phyloP scores from a whole-genome alignment of 2,329 filamentous ascomycete genomes.

The Tolypocladium nubicola region DNA sequence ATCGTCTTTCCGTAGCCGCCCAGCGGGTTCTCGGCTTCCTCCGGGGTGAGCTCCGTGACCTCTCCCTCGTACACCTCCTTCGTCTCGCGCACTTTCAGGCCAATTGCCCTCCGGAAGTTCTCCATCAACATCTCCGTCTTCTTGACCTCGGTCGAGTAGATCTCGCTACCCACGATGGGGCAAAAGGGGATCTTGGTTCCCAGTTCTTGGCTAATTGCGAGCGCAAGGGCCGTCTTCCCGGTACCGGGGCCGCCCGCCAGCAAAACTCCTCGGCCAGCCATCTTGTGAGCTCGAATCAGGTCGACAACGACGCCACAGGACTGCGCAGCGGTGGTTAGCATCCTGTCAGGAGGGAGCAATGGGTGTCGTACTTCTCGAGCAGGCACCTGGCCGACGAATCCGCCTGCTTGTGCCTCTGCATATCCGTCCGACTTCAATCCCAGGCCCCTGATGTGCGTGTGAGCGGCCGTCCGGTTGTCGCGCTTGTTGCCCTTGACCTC shows the following conservation, averaged over 20 bases:
- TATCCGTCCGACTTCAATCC: constrained; percentile 78
- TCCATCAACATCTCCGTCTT: constrained; percentile 99
- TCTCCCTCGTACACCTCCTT: constrained; percentile 99
- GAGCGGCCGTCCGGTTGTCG: constrained; percentile 90
- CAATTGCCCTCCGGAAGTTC: constrained; percentile 95
- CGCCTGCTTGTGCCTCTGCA: constrained; percentile 67
- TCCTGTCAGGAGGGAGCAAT: not conserved
- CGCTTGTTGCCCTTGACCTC: constrained; percentile 91
- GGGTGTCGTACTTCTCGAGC: constrained; percentile 66
- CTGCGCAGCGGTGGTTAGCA: constrained; percentile 32
- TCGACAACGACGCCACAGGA: constrained; percentile 95
- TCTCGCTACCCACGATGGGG: constrained; percentile 94
- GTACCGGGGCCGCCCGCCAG: constrained; percentile 92
- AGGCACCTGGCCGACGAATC: constrained; percentile 80
- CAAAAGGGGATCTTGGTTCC: constrained; percentile 98
- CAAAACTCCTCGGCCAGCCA: constrained; percentile 89
- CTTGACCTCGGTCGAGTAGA: constrained; percentile 97
- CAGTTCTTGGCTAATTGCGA: constrained; percentile 92
- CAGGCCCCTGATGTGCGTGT: constrained; percentile 95
- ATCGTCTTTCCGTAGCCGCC: constrained; percentile 97
- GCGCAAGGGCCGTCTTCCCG: constrained; percentile 90
- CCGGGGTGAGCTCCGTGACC: constrained; percentile 92
- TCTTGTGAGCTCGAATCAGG: constrained; percentile 90
- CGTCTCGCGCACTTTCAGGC: constrained; percentile 91
- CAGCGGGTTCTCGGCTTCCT: constrained; percentile 95